Base-by-base conservation (phyloP, 108 stramenopile genomes). In the Fragilaria crotonensis region DNA sequence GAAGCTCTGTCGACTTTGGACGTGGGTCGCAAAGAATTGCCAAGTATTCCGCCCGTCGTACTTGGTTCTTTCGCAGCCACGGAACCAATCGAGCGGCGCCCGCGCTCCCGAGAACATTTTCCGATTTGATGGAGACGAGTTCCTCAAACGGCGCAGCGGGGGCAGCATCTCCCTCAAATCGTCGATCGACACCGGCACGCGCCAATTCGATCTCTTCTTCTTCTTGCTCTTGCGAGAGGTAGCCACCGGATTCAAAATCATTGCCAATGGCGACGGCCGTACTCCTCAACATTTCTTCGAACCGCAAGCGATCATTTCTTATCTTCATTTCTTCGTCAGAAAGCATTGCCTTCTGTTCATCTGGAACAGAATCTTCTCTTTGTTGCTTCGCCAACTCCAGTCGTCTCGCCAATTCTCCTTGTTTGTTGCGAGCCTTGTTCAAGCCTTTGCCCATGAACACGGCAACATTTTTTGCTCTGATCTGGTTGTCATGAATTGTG, bases 161-260 rank as follows among this genome's bases (percentile, higher is more conserved):
- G 22, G 90, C 90, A 25, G 85, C 80, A 65, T 91, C 90, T 17
- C 85, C 85, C 70, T 87, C 86, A 45, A 85, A 88, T 22, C 85
- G 54, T 14, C 84, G 79, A 45, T 75, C 69, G 32, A 29, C 52
- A 53, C 19, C 52, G 2, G 23, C 25, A 76, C 65, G 69, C 7
- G 59, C 76, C 7, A 80, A 79, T 60, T 71, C 62, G 1, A 84
- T 83, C 54, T 80, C 82, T 52, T 80, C 84, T 48, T 91, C 80
- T 73, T 87, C 84, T 67, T 91, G 89, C 33, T 83, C 60, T 33
- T 62, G 60, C 25, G 62, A 87, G 36, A 87, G 56, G 60, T 91
- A 91, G 5, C 54, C 74, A 36, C 75, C 83, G 2, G 57, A 52
- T 22, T 46, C 53, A 48, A 64, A 59, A 57, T 73, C 68, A 50